Conservation (phyloP, 202 grass and related monocot genomes). For the Bolboschoenoplectus hybrid region DNA sequence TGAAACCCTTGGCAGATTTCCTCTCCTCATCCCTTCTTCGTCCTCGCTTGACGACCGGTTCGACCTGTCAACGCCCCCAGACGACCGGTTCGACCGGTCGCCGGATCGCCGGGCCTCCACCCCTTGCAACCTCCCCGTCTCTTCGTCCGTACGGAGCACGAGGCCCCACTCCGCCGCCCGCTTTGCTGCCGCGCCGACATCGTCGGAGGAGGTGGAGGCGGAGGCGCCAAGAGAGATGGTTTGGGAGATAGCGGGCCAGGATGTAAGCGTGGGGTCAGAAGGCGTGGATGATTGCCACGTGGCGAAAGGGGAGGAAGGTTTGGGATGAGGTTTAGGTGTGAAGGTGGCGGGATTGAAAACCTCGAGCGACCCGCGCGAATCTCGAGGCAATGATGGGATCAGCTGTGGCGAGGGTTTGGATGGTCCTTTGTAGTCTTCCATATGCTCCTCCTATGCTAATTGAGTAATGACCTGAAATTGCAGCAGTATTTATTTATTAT, state of each 20-base stretch:
- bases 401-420: not conserved
- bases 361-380: constrained; percentile 83
- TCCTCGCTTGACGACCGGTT: constrained; percentile 49
- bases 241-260: constrained; percentile 46
- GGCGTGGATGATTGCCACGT: constrained; percentile 37
- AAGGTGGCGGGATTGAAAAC: constrained; percentile 63
- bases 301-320: constrained; percentile 46
- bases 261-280: constrained; percentile 5
- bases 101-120: constrained; percentile 57
- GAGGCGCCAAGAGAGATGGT: constrained; percentile 11
- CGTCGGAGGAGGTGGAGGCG: not conserved
- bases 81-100: constrained; percentile 36
- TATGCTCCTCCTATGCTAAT: not conserved
- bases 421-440: constrained; percentile 16
- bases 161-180: constrained; percentile 86
- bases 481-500: not conserved
- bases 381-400: constrained; percentile 51
- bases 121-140: constrained; percentile 66
- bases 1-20: constrained; percentile 64
- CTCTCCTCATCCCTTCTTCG: constrained; percentile 34
- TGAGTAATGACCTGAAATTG: not conserved
- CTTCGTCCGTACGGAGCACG: constrained; percentile 75
- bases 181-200: constrained; percentile 54
- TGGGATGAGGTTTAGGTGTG: not conserved
- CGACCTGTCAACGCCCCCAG: constrained; percentile 19